Percentiles rank a stretch among this genome's conserved stretches.
Conservation (phyloP, 202 grass and related monocot genomes). For the Zoysia matrella region DNA sequence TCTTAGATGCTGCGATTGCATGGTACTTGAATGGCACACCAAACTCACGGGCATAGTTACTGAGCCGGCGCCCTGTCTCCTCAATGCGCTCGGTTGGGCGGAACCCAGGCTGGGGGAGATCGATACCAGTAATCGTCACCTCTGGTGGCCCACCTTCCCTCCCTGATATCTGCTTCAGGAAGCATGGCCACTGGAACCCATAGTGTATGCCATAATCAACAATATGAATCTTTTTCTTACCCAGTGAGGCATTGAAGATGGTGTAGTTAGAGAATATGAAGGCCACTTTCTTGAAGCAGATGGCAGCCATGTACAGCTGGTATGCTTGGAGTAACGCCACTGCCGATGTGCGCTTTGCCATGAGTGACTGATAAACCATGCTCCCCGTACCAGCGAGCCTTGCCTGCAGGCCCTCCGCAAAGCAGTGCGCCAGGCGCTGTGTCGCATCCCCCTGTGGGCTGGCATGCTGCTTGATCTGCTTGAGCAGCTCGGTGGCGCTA, state of each 20-base stretch:
- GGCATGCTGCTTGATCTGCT: no score
- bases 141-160: slow-evolving; percentile 67
- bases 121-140: slow-evolving; percentile 81
- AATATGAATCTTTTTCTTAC: slow-evolving; percentile 76
- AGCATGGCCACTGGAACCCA: slow-evolving; percentile 93
- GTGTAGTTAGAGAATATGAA: slow-evolving; percentile 61
- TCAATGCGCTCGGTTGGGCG: slow-evolving; percentile 46
- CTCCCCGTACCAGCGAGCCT: slow-evolving; percentile 75
- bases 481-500: slow-evolving; percentile 30
- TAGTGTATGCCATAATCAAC: slow-evolving; percentile 78
- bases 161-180: slow-evolving; percentile 52
- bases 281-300: slow-evolving; percentile 77
- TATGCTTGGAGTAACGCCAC: slow-evolving; percentile 72
- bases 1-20: slow-evolving; percentile 61
- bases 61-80: slow-evolving; percentile 66
- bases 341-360: slow-evolving; percentile 53
- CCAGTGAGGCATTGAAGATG: slow-evolving; percentile 55
- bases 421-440: no score
- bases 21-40: slow-evolving; percentile 68
- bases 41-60: slow-evolving; percentile 66
- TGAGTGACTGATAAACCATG: slow-evolving; percentile 65
- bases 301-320: slow-evolving; percentile 85
- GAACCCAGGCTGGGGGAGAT: slow-evolving; percentile 79
- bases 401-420: slow-evolving; percentile 54
- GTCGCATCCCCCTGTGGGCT: no score